A percentile compares a stretch with the other conserved stretches of the same genome.
These are phyloP conservation scores for Botrytis sinoallii DNA, from an alignment of 2,329 filamentous ascomycete genomes.

Conservation along the genomic window DNA sequence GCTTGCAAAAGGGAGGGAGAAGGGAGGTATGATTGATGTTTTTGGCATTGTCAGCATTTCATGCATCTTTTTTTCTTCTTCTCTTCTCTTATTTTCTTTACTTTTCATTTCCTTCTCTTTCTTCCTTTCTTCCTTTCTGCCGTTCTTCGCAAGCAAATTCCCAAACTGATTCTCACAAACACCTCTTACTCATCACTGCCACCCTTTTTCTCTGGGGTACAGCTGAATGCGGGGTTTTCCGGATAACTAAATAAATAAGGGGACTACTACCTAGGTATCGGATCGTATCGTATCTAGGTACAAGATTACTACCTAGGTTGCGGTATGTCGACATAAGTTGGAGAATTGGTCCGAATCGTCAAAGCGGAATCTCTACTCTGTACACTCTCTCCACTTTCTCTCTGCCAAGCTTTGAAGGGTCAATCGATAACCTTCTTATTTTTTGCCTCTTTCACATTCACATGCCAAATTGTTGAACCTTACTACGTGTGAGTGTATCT, in stretches of 20 bases:
- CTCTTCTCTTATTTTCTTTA: not conserved
- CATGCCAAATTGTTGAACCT: not conserved
- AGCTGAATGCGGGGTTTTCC: slow-evolving; percentile 5
- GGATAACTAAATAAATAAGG: not conserved
- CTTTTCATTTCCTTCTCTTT: rapidly evolving
- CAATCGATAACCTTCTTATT: not conserved
- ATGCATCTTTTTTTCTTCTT: not conserved
- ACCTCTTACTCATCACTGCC: not conserved
- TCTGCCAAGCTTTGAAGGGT: slow-evolving; percentile 5
- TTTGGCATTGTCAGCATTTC: not conserved
- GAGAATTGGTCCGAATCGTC: slow-evolving; percentile 3
- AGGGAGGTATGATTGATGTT: not conserved
- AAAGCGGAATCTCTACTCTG: slow-evolving; percentile 4
- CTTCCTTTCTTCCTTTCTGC: not conserved
- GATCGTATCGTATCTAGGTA: not conserved
- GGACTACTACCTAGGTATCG: not conserved
- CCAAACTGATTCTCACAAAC: not conserved
- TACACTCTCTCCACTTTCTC: not conserved
- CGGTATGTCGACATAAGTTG: not conserved
- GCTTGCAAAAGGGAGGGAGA: not conserved
- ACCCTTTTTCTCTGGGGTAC: slow-evolving; percentile 1
- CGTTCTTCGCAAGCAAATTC: not conserved
- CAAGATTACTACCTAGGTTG: not conserved
- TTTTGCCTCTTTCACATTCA: not conserved
- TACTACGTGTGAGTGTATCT: not conserved